Base-by-base conservation (phyloP, 2,329 filamentous ascomycete species). In the Diaporthe batatas region DNA sequence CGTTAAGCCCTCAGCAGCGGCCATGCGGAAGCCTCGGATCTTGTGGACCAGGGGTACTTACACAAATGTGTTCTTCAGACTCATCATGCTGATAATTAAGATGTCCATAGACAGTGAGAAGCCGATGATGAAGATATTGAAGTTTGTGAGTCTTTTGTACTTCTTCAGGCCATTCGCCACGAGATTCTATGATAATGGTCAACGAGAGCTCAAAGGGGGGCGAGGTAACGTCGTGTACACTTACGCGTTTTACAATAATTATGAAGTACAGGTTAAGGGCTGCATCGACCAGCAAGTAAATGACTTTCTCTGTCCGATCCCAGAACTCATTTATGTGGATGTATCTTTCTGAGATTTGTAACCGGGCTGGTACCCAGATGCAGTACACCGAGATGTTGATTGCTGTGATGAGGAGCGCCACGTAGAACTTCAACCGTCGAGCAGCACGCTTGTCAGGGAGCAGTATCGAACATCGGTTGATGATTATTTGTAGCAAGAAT, bases 331-430 rank as follows among this genome's bases (percentile, higher is more conserved):
- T 89, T 58, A 88, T 77, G 25, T 78, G 75, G 34, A 87, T 80
- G 69, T 83, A 88, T 0, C 68, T 77, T 0, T 83, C 69, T 8
- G 76, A 83, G 6, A 85, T 80, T 54, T 86, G 82, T 0, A 88
- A 78, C 2, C 86, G 84, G 0, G 86, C 83, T 0, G 88, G 87
- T 23, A 89, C 85, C 87, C 88, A 89, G 21, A 89, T 88, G 71
- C 80, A 81, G 59, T 87, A 88, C 2, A 89, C 87, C 2, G 83
- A 84, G 29, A 89, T 84, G 62, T 89, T 89, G 71, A 89, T 81
- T 2, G 81, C 72, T 2, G 83, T 81, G 71, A 89, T 86, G n/a
- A 88, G 42, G 1, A 79, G 58, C 0, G 86, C 82, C 5, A 86
- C 83, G 18, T 39, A 62, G 42, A 62, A 70, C 14, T 70, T 70